Conservation (phyloP, 2,329 filamentous ascomycete species). For the Fusarium staphyleae region DNA sequence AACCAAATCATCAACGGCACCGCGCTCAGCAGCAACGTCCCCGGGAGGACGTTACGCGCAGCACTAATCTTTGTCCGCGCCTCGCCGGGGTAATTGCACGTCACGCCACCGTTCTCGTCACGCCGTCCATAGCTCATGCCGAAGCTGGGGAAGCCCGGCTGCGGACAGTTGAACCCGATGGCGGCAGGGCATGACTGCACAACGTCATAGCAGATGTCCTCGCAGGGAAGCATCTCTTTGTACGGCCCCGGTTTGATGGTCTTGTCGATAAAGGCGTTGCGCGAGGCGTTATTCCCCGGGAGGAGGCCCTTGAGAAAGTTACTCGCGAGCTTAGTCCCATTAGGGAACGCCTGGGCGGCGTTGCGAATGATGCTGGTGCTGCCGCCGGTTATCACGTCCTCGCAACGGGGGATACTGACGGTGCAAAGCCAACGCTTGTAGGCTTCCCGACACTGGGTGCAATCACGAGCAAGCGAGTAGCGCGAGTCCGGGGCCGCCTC, state of each 20-base stretch:
- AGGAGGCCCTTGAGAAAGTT: slow-evolving; percentile 39
- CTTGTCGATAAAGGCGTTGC: slow-evolving; percentile 76
- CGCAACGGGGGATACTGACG: slow-evolving; percentile 89
- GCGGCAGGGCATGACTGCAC: slow-evolving; percentile 83
- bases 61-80: slow-evolving; percentile 42
- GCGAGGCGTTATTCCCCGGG: slow-evolving; percentile 55
- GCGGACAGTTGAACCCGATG: slow-evolving; percentile 79
- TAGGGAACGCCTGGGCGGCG: slow-evolving; percentile 72
- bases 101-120: slow-evolving; percentile 36
- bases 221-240: slow-evolving; percentile 89
- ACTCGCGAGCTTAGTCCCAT: slow-evolving; percentile 64
- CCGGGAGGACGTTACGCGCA: slow-evolving; percentile 21
- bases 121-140: slow-evolving; percentile 47
- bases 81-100: slow-evolving; percentile 51
- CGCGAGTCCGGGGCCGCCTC: slow-evolving; percentile 74
- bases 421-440: slow-evolving; percentile 97
- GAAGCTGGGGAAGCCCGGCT: slow-evolving; percentile 44
- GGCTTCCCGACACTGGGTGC: slow-evolving; percentile 75
- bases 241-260: slow-evolving; percentile 84
- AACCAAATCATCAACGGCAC: slow-evolving; percentile 32
- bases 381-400: slow-evolving; percentile 72
- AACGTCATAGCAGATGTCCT: slow-evolving; percentile 85
- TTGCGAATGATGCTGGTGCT: slow-evolving; percentile 66
- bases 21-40: slow-evolving; percentile 20
- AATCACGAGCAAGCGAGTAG: slow-evolving; percentile 83